Evolutionary conservation across 2,329 filamentous ascomycete species (phyloP).

Genomic region (Mycosphaerella arachidis): DNA sequence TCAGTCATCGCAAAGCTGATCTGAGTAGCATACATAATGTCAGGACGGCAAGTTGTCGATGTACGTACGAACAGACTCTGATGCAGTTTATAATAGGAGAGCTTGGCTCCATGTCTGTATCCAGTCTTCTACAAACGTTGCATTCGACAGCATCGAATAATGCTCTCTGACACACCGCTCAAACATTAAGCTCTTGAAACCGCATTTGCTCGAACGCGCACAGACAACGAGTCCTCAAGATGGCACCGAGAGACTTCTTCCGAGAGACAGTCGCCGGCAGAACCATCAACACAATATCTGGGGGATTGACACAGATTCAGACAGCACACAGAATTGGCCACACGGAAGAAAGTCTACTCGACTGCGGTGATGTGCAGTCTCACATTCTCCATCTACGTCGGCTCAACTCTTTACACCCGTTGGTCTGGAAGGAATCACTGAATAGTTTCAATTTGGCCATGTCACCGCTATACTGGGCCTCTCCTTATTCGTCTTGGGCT

Average conservation of each 20-base stretch:
- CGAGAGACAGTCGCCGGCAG: slow-evolving; percentile 6
- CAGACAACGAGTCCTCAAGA: neutral
- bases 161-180: neutral
- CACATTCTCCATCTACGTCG: slow-evolving; percentile 48
- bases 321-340: slow-evolving; percentile 33
- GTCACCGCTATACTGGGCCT: slow-evolving; percentile 45
- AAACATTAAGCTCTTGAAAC: neutral
- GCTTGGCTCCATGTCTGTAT: neutral
- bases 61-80: neutral
- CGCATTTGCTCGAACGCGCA: neutral
- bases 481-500: slow-evolving; percentile 48
- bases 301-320: slow-evolving; percentile 4
- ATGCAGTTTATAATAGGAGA: neutral
- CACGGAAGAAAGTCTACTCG: slow-evolving; percentile 37
- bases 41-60: neutral
- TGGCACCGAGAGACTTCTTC: slow-evolving; percentile 2
- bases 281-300: slow-evolving; percentile 4
- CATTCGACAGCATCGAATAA: neutral
- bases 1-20: neutral
- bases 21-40: neutral
- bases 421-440: slow-evolving; percentile 37
- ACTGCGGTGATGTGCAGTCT: slow-evolving; percentile 44
- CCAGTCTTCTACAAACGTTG: neutral
- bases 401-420: slow-evolving; percentile 50
- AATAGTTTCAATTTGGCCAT: slow-evolving; percentile 41